These are phyloP conservation scores for Quercus suber DNA, from an alignment of 306 rosid species.

Conservation along the genomic window DNA sequence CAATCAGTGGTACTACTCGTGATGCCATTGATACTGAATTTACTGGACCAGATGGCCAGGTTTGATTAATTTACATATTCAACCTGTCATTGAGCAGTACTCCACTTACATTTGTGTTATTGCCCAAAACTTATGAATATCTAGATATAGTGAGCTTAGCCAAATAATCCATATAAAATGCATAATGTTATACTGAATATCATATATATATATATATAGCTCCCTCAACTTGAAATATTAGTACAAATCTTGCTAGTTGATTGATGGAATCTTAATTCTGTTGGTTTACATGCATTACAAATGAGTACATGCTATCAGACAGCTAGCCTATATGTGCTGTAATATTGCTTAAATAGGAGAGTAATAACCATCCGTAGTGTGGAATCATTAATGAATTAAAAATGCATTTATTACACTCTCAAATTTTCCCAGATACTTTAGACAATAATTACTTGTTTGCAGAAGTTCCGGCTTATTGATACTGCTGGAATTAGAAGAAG, in stretches of 20 bases:
- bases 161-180: neutral
- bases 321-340: neutral
- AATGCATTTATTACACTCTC: neutral
- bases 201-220: neutral
- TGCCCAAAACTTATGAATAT: neutral
- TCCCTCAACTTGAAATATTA: neutral
- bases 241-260: neutral
- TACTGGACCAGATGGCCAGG: conserved; percentile 90
- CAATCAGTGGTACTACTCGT: conserved; percentile 99
- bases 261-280: conserved; percentile 14
- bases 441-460: conserved; percentile 16
- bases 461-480: conserved; percentile 89
- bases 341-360: neutral
- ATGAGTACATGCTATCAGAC: neutral
- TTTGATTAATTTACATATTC: conserved; percentile 34
- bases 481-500: conserved; percentile 98
- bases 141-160: neutral
- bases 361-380: neutral
- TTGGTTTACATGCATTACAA: conserved; percentile 18
- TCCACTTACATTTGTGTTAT: neutral
- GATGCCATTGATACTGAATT: conserved; percentile 97
- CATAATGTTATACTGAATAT: neutral
- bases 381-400: neutral
- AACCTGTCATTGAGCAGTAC: neutral
- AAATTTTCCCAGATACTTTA: conserved; percentile 7